A percentile compares a stretch with the other conserved stretches of the same genome.
phyloP scores from a whole-genome alignment of 2,329 filamentous ascomycete species.

The Ceratocystis alfenasii region DNA sequence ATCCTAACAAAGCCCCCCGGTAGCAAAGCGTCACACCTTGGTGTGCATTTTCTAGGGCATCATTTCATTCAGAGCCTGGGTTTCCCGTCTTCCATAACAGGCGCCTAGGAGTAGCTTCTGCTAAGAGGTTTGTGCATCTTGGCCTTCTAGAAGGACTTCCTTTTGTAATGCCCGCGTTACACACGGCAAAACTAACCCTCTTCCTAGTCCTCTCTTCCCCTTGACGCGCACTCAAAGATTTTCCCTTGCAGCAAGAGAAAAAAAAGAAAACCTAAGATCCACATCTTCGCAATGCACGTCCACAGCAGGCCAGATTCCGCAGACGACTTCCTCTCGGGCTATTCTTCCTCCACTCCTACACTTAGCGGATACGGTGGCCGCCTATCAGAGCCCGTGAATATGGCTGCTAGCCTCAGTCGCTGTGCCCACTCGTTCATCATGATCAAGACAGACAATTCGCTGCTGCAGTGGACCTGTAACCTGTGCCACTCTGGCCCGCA shows the following conservation, averaged over 20 bases:
- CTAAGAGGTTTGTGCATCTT: too few species aligned
- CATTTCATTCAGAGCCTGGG: too few species aligned
- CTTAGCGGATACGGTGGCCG: constrained; percentile 1
- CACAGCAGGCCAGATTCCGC: constrained; percentile 4
- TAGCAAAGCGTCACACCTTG: too few species aligned
- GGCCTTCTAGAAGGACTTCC: neutral
- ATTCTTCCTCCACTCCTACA: neutral
- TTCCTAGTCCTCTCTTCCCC: neutral
- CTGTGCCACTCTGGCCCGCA: constrained; percentile 52
- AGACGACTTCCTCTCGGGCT: neutral
- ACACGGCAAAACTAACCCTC: neutral
- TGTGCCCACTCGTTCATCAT: constrained; percentile 53
- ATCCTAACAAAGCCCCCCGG: too few species aligned
- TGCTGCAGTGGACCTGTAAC: constrained; percentile 55
- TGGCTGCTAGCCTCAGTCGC: constrained; percentile 26
- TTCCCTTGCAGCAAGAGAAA: constrained; percentile 13
- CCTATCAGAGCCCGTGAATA: constrained; percentile 15
- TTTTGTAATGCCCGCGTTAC: neutral
- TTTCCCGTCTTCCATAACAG: too few species aligned
- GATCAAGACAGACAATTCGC: constrained; percentile 53
- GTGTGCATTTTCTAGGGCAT: too few species aligned
- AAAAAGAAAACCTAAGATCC: neutral
- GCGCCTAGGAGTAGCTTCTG: too few species aligned
- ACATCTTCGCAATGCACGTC: neutral
- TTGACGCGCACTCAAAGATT: neutral